A percentile compares a stretch with the other conserved stretches of the same genome.
Evolutionary conservation across 2,329 filamentous ascomycete genomes (phyloP).

Genomic region (Xylariaceae sp.): DNA sequence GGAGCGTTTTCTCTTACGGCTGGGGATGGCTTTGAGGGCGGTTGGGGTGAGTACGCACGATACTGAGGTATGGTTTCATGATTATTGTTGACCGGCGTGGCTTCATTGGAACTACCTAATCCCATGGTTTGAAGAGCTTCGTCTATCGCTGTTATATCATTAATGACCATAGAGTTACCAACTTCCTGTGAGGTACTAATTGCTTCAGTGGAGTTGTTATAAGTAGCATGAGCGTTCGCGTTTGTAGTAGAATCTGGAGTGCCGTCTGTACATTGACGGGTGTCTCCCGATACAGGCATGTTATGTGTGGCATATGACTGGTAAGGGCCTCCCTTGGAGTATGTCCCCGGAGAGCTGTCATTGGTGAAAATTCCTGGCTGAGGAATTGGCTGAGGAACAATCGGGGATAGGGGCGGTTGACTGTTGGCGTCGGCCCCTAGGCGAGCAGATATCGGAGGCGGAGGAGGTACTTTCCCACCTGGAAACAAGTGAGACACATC

Average conservation of each 20-base stretch:
- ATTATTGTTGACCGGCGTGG: not conserved
- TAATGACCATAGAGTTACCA: not conserved
- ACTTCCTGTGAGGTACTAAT: not conserved
- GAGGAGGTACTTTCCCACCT: constrained; percentile 17
- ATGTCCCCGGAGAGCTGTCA: not conserved
- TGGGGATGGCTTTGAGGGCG: not conserved
- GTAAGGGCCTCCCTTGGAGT: not conserved
- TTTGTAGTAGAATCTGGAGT: not conserved
- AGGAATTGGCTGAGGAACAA: not conserved
- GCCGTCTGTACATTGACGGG: not conserved
- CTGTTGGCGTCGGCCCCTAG: not conserved
- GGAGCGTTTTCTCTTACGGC: not conserved
- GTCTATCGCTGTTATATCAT: constrained; percentile 2
- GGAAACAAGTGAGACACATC: constrained; percentile 17
- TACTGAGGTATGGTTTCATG: not conserved
- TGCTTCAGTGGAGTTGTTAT: not conserved
- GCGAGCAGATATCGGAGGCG: constrained; percentile 3
- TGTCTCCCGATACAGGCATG: not conserved
- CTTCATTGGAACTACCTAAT: not conserved
- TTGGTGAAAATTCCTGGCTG: not conserved
- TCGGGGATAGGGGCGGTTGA: not conserved
- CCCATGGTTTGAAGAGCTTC: constrained; percentile 11
- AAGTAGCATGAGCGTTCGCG: not conserved
- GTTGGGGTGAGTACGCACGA: not conserved
- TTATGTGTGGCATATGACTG: not conserved